Evolutionary conservation across 2,329 filamentous ascomycete species (phyloP).

Genomic region (Huntiella moniliformis): DNA sequence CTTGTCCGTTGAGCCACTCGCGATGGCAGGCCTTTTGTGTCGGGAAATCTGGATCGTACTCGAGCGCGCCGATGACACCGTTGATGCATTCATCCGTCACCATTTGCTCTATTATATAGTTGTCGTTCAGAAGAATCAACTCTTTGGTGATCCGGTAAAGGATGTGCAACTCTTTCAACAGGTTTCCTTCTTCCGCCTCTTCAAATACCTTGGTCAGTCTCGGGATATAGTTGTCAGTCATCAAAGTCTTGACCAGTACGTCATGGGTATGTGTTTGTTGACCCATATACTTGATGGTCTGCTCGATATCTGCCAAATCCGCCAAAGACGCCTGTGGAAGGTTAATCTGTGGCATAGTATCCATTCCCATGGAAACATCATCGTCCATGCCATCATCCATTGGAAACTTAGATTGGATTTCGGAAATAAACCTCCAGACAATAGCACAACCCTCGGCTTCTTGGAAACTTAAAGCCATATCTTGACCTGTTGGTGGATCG

Average conservation of each 20-base stretch:
- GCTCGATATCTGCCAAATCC: slow-evolving; percentile 69
- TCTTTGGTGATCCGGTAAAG: slow-evolving; percentile 98
- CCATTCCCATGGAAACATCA: slow-evolving; percentile 54
- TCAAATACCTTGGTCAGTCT: slow-evolving; percentile 74
- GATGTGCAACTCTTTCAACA: slow-evolving; percentile 66
- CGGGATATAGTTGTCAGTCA: slow-evolving; percentile 68
- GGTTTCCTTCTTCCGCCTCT: slow-evolving; percentile 81
- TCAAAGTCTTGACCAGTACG: slow-evolving; percentile 69
- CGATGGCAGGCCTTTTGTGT: slow-evolving; percentile 95
- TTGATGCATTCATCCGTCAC: slow-evolving; percentile 78
- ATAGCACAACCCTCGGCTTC: slow-evolving; percentile 83
- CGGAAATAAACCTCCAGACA: slow-evolving; percentile 95
- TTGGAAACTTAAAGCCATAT: slow-evolving; percentile 97
- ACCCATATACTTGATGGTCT: slow-evolving; percentile 62
- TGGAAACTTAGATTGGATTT: slow-evolving; percentile 58
- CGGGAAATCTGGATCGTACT: slow-evolving; percentile 96
- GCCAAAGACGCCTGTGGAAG: slow-evolving; percentile 66
- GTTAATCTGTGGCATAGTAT: slow-evolving; percentile 42
- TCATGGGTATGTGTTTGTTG: slow-evolving; percentile 60
- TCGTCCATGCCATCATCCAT: slow-evolving; percentile 45
- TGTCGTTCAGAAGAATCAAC: slow-evolving; percentile 86
- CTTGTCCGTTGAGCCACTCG: slow-evolving; percentile 74
- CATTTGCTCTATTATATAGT: slow-evolving; percentile 78
- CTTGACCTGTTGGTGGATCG: slow-evolving; percentile 60
- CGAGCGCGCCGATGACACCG: slow-evolving; percentile 83